Evolutionary conservation across 352 stramenopile genomes (phyloP).

Genomic region (Aphanomyces euteiches): DNA sequence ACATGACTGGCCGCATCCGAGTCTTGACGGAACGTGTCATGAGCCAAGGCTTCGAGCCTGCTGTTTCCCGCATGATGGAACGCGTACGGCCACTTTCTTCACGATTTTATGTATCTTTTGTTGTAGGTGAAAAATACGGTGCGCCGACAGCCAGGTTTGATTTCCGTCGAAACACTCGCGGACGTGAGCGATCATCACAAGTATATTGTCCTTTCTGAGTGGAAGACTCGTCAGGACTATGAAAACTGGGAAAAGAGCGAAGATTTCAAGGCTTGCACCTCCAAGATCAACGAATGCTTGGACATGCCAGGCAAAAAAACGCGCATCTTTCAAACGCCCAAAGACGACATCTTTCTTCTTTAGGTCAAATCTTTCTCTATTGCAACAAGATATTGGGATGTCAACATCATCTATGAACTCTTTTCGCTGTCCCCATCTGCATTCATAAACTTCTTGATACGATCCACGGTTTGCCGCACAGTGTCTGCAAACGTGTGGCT

Average conservation of each 20-base stretch:
- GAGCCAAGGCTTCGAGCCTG: slow-evolving; percentile 80
- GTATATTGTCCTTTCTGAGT: slow-evolving; percentile 88
- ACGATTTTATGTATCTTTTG: background rate
- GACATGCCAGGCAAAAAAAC: slow-evolving; percentile 78
- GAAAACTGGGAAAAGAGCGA: slow-evolving; percentile 71
- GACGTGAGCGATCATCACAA: slow-evolving; percentile 79
- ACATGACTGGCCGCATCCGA: slow-evolving; percentile 40
- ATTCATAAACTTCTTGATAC: slow-evolving; percentile 89
- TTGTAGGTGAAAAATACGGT: slow-evolving; percentile 73
- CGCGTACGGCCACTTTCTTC: slow-evolving; percentile 31
- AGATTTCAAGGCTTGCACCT: slow-evolving; percentile 73
- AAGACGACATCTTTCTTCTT: slow-evolving; percentile 82
- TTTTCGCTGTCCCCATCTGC: slow-evolving; percentile 13
- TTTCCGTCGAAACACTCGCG: slow-evolving; percentile 74
- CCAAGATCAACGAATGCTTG: slow-evolving; percentile 80
- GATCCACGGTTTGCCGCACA: slow-evolving; percentile 75
- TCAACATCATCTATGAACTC: background rate
- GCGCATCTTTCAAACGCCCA: slow-evolving; percentile 71
- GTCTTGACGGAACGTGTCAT: slow-evolving; percentile 87
- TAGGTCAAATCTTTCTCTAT: slow-evolving; percentile 32
- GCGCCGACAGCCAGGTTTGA: slow-evolving; percentile 61
- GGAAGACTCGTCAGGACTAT: slow-evolving; percentile 75
- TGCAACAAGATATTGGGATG: slow-evolving; percentile 3
- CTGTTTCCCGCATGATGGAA: slow-evolving; percentile 82
- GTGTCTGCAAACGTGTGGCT: slow-evolving; percentile 76